Evolutionary conservation across 352 stramenopile species (phyloP).

Genomic region (Pythium phragmitis): DNA sequence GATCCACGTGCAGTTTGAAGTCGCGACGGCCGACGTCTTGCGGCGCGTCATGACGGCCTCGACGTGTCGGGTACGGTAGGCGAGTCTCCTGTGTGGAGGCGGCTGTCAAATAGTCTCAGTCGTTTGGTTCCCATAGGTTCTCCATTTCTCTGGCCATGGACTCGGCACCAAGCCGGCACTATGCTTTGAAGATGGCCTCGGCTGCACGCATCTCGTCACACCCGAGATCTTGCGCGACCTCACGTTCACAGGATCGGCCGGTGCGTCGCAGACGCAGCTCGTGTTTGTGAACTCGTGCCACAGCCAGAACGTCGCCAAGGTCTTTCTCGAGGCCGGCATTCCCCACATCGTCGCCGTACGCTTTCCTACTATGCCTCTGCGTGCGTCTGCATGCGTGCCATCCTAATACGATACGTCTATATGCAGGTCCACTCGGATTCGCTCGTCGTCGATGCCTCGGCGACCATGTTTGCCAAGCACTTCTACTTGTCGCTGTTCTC

Average conservation of each 20-base stretch:
- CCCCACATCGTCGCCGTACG: slow-evolving; percentile 87
- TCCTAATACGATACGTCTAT: background rate
- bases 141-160: slow-evolving; percentile 82
- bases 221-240: slow-evolving; percentile 59
- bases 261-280: slow-evolving; percentile 32
- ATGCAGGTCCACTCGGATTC: slow-evolving; percentile 70
- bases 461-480: slow-evolving; percentile 84
- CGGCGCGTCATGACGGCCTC: slow-evolving; percentile 76
- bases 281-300: slow-evolving; percentile 87
- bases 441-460: slow-evolving; percentile 66
- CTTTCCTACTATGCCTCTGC: background rate
- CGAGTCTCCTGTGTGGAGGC: no score
- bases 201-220: slow-evolving; percentile 74
- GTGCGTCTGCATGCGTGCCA: background rate
- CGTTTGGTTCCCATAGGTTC: slow-evolving; percentile 39
- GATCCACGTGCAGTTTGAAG: slow-evolving; percentile 78
- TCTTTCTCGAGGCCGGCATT: slow-evolving; percentile 89
- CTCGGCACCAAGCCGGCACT: slow-evolving; percentile 65
- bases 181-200: slow-evolving; percentile 77
- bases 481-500: slow-evolving; percentile 84
- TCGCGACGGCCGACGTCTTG: slow-evolving; percentile 71
- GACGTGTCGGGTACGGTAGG: slow-evolving; percentile 36
- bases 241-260: slow-evolving; percentile 54
- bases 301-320: slow-evolving; percentile 81
- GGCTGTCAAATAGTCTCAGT: background rate